phyloP scores from a whole-genome alignment of 306 rosid genomes.

The Cucurbita ficifolia region DNA sequence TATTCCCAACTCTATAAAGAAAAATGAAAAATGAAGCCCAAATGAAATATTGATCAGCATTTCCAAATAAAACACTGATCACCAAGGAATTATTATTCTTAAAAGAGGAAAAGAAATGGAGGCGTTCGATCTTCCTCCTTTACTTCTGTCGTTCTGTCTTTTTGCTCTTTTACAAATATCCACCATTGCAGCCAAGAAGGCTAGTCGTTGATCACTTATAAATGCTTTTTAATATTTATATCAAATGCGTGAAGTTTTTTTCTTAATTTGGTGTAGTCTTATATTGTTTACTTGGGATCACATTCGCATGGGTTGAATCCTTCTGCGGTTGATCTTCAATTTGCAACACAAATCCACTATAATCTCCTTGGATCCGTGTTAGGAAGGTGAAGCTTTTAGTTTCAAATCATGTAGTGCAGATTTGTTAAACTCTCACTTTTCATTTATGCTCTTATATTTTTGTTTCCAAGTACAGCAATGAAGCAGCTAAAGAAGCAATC shows the following conservation, averaged over 20 bases:
- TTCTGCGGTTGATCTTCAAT: conserved; percentile 16
- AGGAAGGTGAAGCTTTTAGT: conserved; percentile 24
- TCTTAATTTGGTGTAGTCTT: conserved; percentile 21
- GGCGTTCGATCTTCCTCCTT: neutral
- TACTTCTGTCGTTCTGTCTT: neutral
- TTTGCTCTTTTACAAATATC: neutral
- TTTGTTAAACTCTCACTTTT: too few relatives aligned
- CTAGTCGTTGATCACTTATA: neutral
- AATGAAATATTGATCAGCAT: too few relatives aligned
- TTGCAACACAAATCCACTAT: conserved; percentile 23
- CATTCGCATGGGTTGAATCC: conserved; percentile 39
- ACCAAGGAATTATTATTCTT: too few relatives aligned
- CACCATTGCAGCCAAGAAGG: conserved; percentile 2
- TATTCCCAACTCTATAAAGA: too few relatives aligned
- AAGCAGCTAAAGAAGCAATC: conserved; percentile 35
- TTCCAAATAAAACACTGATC: too few relatives aligned
- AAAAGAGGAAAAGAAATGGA: neutral
- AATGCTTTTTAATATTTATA: too few relatives aligned
- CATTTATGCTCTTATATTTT: neutral
- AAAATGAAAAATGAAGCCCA: too few relatives aligned
- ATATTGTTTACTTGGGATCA: conserved; percentile 44
- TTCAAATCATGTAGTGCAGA: too few relatives aligned
- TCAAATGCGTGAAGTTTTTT: neutral
- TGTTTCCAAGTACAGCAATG: conserved; percentile 11
- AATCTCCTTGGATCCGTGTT: conserved; percentile 22